Evolutionary conservation across 441 rosid genomes (phyloP), one percentile per base, ranked within the genome.

Genomic region (Erodium texanum): DNA sequence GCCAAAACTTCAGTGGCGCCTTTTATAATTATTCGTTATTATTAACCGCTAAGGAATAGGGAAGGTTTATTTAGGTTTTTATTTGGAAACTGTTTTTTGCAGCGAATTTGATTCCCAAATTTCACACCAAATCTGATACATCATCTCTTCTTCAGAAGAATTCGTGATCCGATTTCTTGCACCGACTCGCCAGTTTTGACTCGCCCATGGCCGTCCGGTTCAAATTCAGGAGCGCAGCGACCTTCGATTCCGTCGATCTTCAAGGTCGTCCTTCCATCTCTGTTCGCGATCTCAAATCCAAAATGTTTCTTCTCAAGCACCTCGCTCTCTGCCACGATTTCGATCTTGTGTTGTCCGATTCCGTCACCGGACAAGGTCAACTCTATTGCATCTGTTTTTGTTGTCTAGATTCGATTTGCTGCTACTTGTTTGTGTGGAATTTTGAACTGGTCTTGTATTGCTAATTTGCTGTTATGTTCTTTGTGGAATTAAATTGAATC

Each of bases 261-360:
- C 84, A 72, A 3, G 83, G 77, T 48, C 78, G 50, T 27, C 32
- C 80, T 56, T 83, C 79, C 22, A 76, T 85, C 70, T 78, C 86
- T 7, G 64, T 81, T 66, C 69, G 78, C 22, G 83, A 83, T 74
- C 87, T 85, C 73, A 83, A 83, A 73, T 74, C 82, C 41, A 80
- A 69, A 74, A 77, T 85, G 65, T 61, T 81, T 4, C 79, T 23
- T 11, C 71, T 43, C 67, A 81, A 74, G 80, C 77, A 81, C 56
- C 84, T 82, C 7, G 69, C 73, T 66, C 22, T 77, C 38, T 78
- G 79, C 74, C 76, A 79, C 43, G 84, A 80, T 68, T 83, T 75
- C 73, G 81, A 83, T 71, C 85, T 85, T 45, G 72, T 78, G 68
- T 66, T 85, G 69, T 77, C 82, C 11, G 85, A 83, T 70, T 79